Evolutionary conservation across 2,329 filamentous ascomycete species (phyloP).

Genomic region (Penicillium psychrosexuale): DNA sequence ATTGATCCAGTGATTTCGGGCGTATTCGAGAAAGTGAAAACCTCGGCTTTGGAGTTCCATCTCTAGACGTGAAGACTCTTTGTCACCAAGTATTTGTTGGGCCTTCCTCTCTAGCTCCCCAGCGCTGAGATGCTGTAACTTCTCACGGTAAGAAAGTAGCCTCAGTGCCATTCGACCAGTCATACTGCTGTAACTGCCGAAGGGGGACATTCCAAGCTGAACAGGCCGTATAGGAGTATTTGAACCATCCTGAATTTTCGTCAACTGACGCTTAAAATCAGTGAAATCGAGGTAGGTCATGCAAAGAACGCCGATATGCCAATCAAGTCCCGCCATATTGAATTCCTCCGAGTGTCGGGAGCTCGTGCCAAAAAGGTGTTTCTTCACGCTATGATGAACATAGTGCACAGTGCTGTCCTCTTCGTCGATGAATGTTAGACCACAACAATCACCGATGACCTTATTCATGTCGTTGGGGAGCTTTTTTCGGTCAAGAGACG

Average conservation of each 20-base stretch:
- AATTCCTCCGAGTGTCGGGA: background rate
- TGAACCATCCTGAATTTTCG: background rate
- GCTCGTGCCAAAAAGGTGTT: slow-evolving; percentile 5
- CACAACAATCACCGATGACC: slow-evolving; percentile 12
- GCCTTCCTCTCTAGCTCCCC: background rate
- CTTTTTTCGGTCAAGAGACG: background rate
- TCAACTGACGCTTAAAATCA: slow-evolving; percentile 12
- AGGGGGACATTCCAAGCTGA: background rate
- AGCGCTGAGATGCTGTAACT: background rate
- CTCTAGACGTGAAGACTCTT: background rate
- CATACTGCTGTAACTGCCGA: background rate
- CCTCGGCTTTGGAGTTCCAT: background rate
- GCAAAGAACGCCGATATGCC: slow-evolving; percentile 6
- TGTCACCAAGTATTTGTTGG: background rate
- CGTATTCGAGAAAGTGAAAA: background rate
- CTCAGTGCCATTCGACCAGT: background rate
- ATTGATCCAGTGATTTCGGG: background rate
- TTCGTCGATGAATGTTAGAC: slow-evolving; percentile 17
- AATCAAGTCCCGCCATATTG: background rate
- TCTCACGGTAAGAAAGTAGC: background rate
- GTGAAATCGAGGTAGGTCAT: slow-evolving; percentile 14
- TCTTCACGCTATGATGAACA: slow-evolving; percentile 13
- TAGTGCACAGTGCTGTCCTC: slow-evolving; percentile 11
- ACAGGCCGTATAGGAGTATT: background rate
- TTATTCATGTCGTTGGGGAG: slow-evolving; percentile 17